Conservation (phyloP, 768 basidiomycete genomes). For the Boletus rubropictus region DNA sequence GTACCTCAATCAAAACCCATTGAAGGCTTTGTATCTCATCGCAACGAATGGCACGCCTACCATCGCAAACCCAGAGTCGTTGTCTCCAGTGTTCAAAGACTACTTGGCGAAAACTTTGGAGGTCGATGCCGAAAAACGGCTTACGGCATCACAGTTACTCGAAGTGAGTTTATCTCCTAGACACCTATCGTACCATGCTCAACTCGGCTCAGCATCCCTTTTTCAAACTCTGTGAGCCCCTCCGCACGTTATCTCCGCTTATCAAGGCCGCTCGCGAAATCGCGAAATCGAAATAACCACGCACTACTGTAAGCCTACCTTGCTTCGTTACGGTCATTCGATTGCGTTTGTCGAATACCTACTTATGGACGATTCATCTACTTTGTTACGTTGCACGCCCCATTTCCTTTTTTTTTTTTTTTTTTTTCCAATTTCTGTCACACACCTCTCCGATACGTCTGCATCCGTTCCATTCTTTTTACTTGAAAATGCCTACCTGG, state of each 20-base stretch:
- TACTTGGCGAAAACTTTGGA: slow-evolving; percentile 86
- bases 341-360: too few relatives aligned
- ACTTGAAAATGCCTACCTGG: slow-evolving; percentile 11
- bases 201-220: slow-evolving; percentile 62
- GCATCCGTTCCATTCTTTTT: slow-evolving; percentile 14
- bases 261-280: slow-evolving; percentile 92
- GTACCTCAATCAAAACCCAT: slow-evolving; percentile 92
- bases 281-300: slow-evolving; percentile 49
- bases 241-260: slow-evolving; percentile 78
- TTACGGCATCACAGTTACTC: slow-evolving; percentile 75
- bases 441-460: slow-evolving; percentile 11
- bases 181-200: not conserved
- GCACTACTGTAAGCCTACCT: not conserved
- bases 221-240: slow-evolving; percentile 82
- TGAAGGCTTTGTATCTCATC: slow-evolving; percentile 95
- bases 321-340: too few relatives aligned
- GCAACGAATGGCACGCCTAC: slow-evolving; percentile 97
- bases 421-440: slow-evolving; percentile 18
- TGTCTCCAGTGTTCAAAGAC: slow-evolving; percentile 77
- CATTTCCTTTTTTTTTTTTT: not conserved
- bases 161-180: slow-evolving; percentile 42
- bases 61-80: slow-evolving; percentile 82
- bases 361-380: slow-evolving; percentile 14
- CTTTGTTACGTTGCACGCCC: not conserved
- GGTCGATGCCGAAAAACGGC: slow-evolving; percentile 92